Evolutionary conservation across 306 rosid genomes (phyloP).

Genomic region (Prunus armeniaca): DNA sequence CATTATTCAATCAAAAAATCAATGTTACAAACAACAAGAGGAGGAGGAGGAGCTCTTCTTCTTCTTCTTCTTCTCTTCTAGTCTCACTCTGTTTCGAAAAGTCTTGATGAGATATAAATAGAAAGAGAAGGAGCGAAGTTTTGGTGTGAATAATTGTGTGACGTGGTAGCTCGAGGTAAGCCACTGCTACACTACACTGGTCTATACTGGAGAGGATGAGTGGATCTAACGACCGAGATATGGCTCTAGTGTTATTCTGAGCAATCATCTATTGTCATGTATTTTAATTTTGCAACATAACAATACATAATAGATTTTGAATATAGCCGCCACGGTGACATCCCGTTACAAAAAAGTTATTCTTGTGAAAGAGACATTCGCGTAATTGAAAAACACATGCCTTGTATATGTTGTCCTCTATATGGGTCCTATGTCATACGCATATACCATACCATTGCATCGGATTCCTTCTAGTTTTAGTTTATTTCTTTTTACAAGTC

Average conservation of each 20-base stretch:
- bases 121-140: not conserved
- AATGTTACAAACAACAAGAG: not conserved
- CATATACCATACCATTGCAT: no score
- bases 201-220: no score
- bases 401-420: not conserved
- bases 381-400: not conserved
- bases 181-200: no score
- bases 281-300: rapidly evolving
- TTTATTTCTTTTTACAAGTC: no score
- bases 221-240: no score
- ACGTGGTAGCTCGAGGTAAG: not conserved
- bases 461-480: no score
- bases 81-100: no score
- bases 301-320: rapidly evolving
- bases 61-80: not conserved
- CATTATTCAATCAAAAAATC: slow-evolving; percentile 31
- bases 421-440: no score
- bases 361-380: no score
- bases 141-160: not conserved
- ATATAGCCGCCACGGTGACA: no score
- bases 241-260: no score
- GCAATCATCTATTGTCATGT: rapidly evolving
- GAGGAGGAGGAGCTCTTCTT: not conserved
- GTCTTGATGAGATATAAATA: not conserved
- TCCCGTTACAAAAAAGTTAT: no score